These are phyloP conservation scores for Verticillium nonalfalfae DNA, from an alignment of 2,329 filamentous ascomycete species.

Conservation along the genomic window DNA sequence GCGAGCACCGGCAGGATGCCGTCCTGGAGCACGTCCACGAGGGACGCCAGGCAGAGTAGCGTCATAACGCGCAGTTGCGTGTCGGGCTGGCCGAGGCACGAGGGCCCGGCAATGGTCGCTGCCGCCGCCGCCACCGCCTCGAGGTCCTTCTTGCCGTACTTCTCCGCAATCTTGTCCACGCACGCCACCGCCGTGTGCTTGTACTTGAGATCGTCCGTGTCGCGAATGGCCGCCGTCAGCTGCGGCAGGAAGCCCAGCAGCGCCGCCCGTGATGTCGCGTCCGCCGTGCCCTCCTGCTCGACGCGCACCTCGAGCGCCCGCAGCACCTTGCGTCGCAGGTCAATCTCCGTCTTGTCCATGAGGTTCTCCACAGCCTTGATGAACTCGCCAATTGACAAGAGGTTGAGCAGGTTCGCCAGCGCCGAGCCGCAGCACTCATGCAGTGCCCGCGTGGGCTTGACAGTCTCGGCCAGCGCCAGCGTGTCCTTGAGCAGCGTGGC, in stretches of 20 bases:
- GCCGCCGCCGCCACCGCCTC: conserved; percentile 71
- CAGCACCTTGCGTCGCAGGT: conserved; percentile 72
- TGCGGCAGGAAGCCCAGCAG: conserved; percentile 75
- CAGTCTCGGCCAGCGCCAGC: conserved; percentile 57
- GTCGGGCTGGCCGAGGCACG: conserved; percentile 71
- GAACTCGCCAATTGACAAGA: conserved; percentile 83
- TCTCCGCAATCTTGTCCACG: conserved; percentile 87
- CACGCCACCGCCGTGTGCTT: conserved; percentile 84
- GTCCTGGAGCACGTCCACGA: conserved; percentile 82
- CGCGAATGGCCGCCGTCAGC: conserved; percentile 68
- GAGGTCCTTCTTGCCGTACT: conserved; percentile 88
- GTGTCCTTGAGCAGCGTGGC: conserved; percentile 61
- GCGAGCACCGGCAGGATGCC: conserved; percentile 80
- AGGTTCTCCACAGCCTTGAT: conserved; percentile 81
- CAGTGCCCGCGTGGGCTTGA: conserved; percentile 49
- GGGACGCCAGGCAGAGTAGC: conserved; percentile 81
- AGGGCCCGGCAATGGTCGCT: conserved; percentile 65
- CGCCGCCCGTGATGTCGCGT: conserved; percentile 60
- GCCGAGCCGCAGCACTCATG: conserved; percentile 60
- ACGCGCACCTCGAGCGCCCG: conserved; percentile 76
- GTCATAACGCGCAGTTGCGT: conserved; percentile 72
- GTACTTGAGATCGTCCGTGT: conserved; percentile 65
- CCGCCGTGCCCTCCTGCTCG: conserved; percentile 62
- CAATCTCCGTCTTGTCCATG: conserved; percentile 67
- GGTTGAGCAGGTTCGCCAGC: conserved; percentile 72